Evolutionary conservation across 345 rosid genomes (phyloP), one percentile per base, ranked within the genome.

Genomic region (Salix caprea): DNA sequence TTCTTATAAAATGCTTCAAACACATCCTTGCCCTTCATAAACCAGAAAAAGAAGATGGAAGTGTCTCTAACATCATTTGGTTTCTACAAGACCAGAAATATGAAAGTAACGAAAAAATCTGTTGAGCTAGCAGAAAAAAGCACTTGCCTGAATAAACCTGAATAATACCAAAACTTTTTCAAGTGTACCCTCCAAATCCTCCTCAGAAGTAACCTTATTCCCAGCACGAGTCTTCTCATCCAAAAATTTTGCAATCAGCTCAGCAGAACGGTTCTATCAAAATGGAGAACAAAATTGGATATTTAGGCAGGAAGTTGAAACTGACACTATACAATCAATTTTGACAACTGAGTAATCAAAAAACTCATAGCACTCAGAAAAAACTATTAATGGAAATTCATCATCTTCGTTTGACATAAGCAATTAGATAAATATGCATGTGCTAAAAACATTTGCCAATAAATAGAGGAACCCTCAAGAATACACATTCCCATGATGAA

Each of bases 151-250:
- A 75, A 96, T 93, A 82, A 96, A 96, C 89, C 99, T 89, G 87
- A 93, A 96, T 67, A 96, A 86, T 72, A 96, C 98, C 86, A 96
- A 87, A 71, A 93, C 99, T 90, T 91, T 93, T 77, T 96, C 99
- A 79, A 96, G 98, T 60, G 87, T 93, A 60, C 90, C 88, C 98
- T 96, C 99, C 89, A 93, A 87, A 83, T 96, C 99, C 90, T 96
- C 99, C 89, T 96, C 99, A 24, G 99, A 93, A 74, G 97, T 93
- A 83, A 97, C 98, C 89, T 96, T 96, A 80, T 96, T 96, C 71
- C 99, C 98, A 86, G 99, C 98, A 80, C 98, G 99, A 77, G 93
- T 94, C 85, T 96, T 96, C 79, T 93, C 99, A 78, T 96, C 99
- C 89, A 93, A 85, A 86, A 93, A 96, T 84, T 96, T 96, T 14